Evolutionary conservation across 345 rosid genomes (phyloP).

Genomic region (Citrus sinensis): DNA sequence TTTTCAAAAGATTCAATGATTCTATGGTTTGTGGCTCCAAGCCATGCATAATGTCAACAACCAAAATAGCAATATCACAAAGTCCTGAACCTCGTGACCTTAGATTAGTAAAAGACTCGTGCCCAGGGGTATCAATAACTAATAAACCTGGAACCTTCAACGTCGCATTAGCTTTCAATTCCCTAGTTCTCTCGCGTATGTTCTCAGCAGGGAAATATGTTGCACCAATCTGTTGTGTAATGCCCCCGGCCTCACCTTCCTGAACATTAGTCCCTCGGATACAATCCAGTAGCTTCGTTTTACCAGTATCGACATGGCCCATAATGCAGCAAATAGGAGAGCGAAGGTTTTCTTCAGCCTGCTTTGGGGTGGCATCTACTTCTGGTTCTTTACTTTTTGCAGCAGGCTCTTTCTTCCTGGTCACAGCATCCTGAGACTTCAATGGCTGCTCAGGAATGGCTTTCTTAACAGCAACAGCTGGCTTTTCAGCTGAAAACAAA

Average conservation of each 20-base stretch:
- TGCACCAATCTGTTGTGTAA: constrained; percentile 98
- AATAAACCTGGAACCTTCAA: constrained; percentile 91
- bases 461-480: constrained; percentile 27
- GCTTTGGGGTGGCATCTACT: constrained; percentile 30
- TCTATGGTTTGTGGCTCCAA: constrained; percentile 92
- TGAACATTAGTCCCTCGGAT: constrained; percentile 97
- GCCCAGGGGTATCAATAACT: constrained; percentile 99
- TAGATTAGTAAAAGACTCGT: constrained; percentile 83
- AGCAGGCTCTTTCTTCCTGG: constrained; percentile 31
- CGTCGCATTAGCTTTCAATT: constrained; percentile 88
- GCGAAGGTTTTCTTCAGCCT: constrained; percentile 63
- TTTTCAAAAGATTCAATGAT: constrained; percentile 80
- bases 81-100: constrained; percentile 91
- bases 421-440: constrained; percentile 30
- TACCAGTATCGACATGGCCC: constrained; percentile 99
- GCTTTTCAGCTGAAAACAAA: constrained; percentile 13
- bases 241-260: constrained; percentile 99
- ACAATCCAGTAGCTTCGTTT: constrained; percentile 92
- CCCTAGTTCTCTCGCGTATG: constrained; percentile 92
- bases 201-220: constrained; percentile 93
- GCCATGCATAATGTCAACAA: constrained; percentile 94
- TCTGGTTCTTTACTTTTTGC: constrained; percentile 33
- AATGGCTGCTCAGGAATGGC: constrained; percentile 21
- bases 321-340: constrained; percentile 95
- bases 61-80: constrained; percentile 96